Evolutionary conservation across 2,329 filamentous ascomycete species (phyloP), one percentile per base, ranked within the genome.

Genomic region (Mycosphaerella sp.): DNA sequence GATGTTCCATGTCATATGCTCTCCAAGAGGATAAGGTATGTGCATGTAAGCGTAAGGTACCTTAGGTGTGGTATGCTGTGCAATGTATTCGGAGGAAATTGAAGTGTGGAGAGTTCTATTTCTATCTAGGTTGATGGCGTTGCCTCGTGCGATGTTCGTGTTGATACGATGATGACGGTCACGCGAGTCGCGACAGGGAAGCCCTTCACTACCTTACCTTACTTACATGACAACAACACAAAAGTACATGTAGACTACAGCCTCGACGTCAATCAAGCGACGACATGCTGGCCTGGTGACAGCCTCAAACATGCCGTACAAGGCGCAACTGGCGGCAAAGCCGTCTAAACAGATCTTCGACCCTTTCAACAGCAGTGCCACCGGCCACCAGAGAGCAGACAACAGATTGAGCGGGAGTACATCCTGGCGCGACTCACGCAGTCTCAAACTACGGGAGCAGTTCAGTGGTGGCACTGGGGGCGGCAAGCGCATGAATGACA

Each of bases 341-440:
- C 61, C 62, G 2, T 56, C 50, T 28, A 60, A 56, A 32, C 47
- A 54, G 35, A 62, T 64, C 39, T 64, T 64, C 55, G 62, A 64
- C 44, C 84, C 95, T 70, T 96, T 91, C 90, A 96, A 91, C 66
- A 95, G 89, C 62, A 91, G 88, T 56, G 89, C 95, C 70, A 88
- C 82, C 63, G 84, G 80, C 64, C 88, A 95, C 66, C 89, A 95
- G 69, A 78, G 82, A 36, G 81, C 86, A 37, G 86, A 91, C 53
- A 83, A 81, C 53, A 71, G 73, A 3, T 75, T 85, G 1, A 79
- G 80, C 1, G 78, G 79, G 18, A 78, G 75, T 60, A 82, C 73
- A 58, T 77, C 80, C 64, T 94, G 89, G 88, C 82, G 87, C 18
- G 75, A 82, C 44, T 85, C 81, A 12, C 80, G 87, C 37, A 79